Conservation (phyloP, 371 early-diverging fungal genomes). For the Apophysomyces variabilis region DNA sequence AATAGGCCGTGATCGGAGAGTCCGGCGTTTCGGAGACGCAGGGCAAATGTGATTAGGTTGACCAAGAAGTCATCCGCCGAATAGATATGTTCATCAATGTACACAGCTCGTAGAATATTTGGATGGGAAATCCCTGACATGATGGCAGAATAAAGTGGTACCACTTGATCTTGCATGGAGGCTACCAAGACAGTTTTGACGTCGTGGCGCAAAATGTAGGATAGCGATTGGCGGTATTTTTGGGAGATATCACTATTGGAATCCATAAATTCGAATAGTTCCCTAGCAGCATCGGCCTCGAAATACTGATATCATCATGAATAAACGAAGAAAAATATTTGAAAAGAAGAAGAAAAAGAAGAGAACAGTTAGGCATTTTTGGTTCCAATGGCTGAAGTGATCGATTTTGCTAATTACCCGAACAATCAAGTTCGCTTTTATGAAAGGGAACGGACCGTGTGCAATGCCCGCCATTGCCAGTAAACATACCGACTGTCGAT, state of each 20-base stretch:
- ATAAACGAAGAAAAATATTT: no score
- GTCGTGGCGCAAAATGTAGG: conserved; percentile 66
- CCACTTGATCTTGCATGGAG: conserved; percentile 92
- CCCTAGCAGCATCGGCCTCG: conserved; percentile 89
- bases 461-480: conserved; percentile 92
- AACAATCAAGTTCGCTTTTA: conserved; percentile 80
- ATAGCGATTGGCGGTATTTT: conserved; percentile 71
- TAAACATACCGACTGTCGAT: conserved; percentile 72
- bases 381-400: background rate
- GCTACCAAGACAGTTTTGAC: conserved; percentile 73
- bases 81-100: conserved; percentile 80
- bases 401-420: conserved; percentile 31
- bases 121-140: conserved; percentile 87
- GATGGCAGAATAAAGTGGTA: conserved; percentile 91
- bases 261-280: conserved; percentile 91
- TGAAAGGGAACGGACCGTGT: conserved; percentile 87
- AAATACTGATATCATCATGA: conserved; percentile 58
- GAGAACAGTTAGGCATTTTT: background rate
- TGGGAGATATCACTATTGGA: conserved; percentile 66
- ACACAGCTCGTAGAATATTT: conserved; percentile 84
- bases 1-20: conserved; percentile 84
- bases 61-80: conserved; percentile 82
- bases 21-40: conserved; percentile 84
- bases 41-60: conserved; percentile 79
- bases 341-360: no score